Evolutionary conservation across 495 filamentous ascomycete genomes (phyloP), one percentile per base, ranked within the genome.

Genomic region (Aspergillus wentii): DNA sequence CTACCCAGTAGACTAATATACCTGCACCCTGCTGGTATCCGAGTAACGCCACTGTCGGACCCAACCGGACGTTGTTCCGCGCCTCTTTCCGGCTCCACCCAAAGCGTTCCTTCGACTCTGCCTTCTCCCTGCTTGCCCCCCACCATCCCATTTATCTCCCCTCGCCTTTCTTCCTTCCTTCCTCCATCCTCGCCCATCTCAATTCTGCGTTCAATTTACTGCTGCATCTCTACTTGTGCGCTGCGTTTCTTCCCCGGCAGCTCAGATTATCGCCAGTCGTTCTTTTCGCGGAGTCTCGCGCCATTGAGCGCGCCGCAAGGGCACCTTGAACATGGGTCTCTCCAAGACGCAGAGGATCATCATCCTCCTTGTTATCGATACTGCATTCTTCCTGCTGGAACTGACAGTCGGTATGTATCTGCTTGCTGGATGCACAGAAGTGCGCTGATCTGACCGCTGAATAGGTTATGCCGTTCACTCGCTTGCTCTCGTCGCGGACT

Each of bases 321-420:
- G 17, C 16, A 33, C 30, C 10, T 35, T 33, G 39, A 51, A 25
- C 21, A 96, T 97, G 94, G 88, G 72, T 38, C 83, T 89, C 69
- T 94, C 91, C 38, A 97, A 97, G 59, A 86, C 86, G 30, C 85
- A 81, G 48, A 79, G 92, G 69, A 98, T 98, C 56, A 72, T 83
- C 49, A 83, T 95, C 63, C 84, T 98, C 66, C 76, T 98, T 57
- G 86, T 69, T 34, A 94, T 98, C 54, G 92, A 97, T 65, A 64
- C 79, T 2, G 71, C 76, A 4, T 98, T 98, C 70, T 96, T 98
- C 56, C 56, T 95, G 9, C 63, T 96, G 10, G 92, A 98, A 61
- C 64, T 98, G 33, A 82, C 80, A 15, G 79, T 85, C 33, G 92
- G 78, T 79, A 41, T 8, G 74, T 56, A 16, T 29, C 30, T 8